Evolutionary conservation across 2,329 filamentous ascomycete genomes (phyloP), one percentile per base, ranked within the genome.

Genomic region (Ophiosphaerella narmari): DNA sequence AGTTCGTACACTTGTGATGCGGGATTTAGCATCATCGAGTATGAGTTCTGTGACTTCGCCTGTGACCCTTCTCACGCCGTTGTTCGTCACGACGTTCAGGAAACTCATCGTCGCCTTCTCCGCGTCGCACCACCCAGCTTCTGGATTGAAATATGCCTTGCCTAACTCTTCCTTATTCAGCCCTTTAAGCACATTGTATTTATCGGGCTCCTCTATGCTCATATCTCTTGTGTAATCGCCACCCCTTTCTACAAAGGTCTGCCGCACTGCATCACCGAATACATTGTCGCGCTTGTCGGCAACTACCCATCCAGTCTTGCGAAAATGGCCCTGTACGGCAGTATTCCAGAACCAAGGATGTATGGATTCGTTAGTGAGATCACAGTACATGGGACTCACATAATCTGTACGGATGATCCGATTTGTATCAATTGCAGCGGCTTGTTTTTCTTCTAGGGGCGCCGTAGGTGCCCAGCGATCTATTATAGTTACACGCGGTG

Each of bases 371-470:
- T 71, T 70, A 5, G 73, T 72, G 1, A 85, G 66, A 2, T 82
- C 74, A 3, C 81, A 80, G 52, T 86, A 85, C 46, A 83, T 80
- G 0, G 74, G 71, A 39, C 83, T 80, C 45, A 81, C 79, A 54
- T 86, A 85, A 51, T 85, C 82, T 6, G 79, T 81, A 2, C 83
- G 77, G 9, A 86, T 74, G 48, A 86, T 85, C 62, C 86, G 86
- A 64, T 86, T 86, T 29, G 86, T 67, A 49, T 86, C 82, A 50
- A 83, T 81, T 13, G 79, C 82, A 0, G 82, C 84, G 0, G 84
- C 84, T 50, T 68, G 75, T 2, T 72, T 71, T 3, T 80, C 76
- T 0, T 80, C 79, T 2, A 77, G 74, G 3, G 57, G 48, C 12
- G 51, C 54, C 33, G 55, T 54, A 12, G 53, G 55, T 6, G 54